phyloP scores from a whole-genome alignment of 441 rosid genomes.

The Gossypium gossypioides region DNA sequence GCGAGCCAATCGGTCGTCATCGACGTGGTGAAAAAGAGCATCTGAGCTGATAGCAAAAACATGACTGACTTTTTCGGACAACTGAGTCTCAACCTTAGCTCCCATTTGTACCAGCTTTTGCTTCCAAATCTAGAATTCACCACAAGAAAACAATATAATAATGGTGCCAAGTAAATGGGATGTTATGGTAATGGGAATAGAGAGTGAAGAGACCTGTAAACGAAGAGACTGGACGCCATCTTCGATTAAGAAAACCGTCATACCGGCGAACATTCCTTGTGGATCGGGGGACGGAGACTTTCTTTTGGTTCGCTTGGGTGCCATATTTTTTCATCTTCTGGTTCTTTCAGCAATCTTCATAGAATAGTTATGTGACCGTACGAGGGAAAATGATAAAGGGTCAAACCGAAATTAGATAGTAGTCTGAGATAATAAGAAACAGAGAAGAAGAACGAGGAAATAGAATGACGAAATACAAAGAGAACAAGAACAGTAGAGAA shows the following conservation, averaged over 20 bases:
- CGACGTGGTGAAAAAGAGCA: constrained; percentile 36
- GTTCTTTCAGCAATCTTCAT: background rate
- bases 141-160: background rate
- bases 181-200: background rate
- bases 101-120: constrained; percentile 81
- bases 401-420: too few relatives aligned
- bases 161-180: background rate
- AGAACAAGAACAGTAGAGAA: too few relatives aligned
- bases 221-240: constrained; percentile 67
- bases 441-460: too few relatives aligned
- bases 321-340: constrained; percentile 33
- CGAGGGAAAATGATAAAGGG: too few relatives aligned
- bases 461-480: too few relatives aligned
- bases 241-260: constrained; percentile 56
- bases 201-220: constrained; percentile 46
- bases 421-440: too few relatives aligned
- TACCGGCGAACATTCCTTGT: constrained; percentile 61
- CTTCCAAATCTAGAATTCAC: constrained; percentile 64
- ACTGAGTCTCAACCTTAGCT: constrained; percentile 35
- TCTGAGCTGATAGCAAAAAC: constrained; percentile 47
- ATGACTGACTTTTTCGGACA: constrained; percentile 54
- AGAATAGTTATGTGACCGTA: too few relatives aligned
- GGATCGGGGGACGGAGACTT: constrained; percentile 43
- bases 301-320: constrained; percentile 51
- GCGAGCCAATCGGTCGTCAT: constrained; percentile 28